Evolutionary conservation across 306 rosid genomes (phyloP), one percentile per base, ranked within the genome.

Genomic region (Casuarina cunninghamiana): DNA sequence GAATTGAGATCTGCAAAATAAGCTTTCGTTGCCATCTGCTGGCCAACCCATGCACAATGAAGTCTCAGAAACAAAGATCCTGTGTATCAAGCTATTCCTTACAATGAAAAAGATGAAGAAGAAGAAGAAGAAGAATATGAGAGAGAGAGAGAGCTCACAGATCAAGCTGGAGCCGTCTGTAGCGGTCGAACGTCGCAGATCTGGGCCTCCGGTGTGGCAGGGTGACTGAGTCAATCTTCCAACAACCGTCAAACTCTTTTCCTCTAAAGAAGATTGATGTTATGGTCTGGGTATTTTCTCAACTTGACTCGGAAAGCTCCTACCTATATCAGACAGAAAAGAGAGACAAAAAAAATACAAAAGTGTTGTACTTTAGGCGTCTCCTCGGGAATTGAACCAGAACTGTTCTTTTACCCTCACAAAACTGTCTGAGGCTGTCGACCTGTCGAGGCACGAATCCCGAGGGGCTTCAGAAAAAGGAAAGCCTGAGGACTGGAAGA

Each of bases 371-470:
- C 39, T 45, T 21, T 48, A 38, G n/a, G 17, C 44, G 21, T 13
- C 12, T 69, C 85, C 85, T 89, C 73, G 88, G 91, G 84, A 89
- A 84, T 72, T 82, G 85, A 80, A 83, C 73, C 72, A 51, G 46
- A 74, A 69, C 82, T 75, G 81, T 43, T 77, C 70, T 70, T 69
- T 63, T 57, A 73, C 68, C 53, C 85, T 73, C 73, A 68, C 32
- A 72, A 80, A 63, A 66, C 49, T 53, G 32, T 53, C 55, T 39
- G 60, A 44, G 60, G 60, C 79, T 77, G 74, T 77, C 74, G 54
- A 39, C 75, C 81, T 79, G 85, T 83, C 88, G 86, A 61, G 46
- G 91, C 80, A 75, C 80, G 16, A 81, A 91, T 89, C 94, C 89
- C 90, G 21, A 87, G 83, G 83, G 44, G 53, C 38, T 45, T 32